phyloP scores from a whole-genome alignment of 2,329 filamentous ascomycete genomes.

The Reticulascus tulasneorum region DNA sequence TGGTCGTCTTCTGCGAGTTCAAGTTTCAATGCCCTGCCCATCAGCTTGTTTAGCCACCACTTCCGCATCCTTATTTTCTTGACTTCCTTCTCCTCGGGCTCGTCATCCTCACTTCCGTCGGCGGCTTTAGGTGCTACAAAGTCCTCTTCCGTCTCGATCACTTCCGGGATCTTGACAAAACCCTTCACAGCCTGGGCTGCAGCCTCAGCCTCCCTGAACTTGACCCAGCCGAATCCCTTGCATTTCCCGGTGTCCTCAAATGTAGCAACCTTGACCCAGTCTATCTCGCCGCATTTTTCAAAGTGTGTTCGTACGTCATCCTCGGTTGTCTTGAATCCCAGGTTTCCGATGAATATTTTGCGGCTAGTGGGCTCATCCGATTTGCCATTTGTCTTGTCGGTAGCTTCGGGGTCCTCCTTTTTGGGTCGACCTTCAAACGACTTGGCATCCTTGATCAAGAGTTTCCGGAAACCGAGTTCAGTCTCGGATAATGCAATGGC shows the following conservation, averaged over 20 bases:
- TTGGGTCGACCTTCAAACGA: constrained; percentile 87
- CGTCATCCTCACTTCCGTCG: constrained; percentile 30
- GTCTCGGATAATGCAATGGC: constrained; percentile 85
- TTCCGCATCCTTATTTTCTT: constrained; percentile 58
- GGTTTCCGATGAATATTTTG: constrained; percentile 88
- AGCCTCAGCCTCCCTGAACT: constrained; percentile 74
- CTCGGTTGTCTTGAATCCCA: constrained; percentile 76
- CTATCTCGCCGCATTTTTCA: constrained; percentile 75
- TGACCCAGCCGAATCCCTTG: constrained; percentile 95
- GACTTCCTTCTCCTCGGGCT: constrained; percentile 25
- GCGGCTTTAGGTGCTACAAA: constrained; percentile 49
- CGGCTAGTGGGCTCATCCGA: constrained; percentile 55
- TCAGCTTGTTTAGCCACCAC: constrained; percentile 83
- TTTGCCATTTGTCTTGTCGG: constrained; percentile 19
- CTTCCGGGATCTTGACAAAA: constrained; percentile 68
- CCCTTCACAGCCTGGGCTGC: constrained; percentile 72
- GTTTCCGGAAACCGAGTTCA: constrained; percentile 67
- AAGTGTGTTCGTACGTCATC: constrained; percentile 81
- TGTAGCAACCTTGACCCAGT: constrained; percentile 82
- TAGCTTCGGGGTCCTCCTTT: constrained; percentile 43
- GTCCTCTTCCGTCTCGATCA: constrained; percentile 59
- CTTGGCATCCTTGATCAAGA: constrained; percentile 90
- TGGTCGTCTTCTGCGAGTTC: constrained; percentile 93
- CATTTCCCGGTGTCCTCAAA: constrained; percentile 98
- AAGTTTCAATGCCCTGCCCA: constrained; percentile 76